Conservation (phyloP, 805 yeast genomes). For the Candida dajiaensis region DNA sequence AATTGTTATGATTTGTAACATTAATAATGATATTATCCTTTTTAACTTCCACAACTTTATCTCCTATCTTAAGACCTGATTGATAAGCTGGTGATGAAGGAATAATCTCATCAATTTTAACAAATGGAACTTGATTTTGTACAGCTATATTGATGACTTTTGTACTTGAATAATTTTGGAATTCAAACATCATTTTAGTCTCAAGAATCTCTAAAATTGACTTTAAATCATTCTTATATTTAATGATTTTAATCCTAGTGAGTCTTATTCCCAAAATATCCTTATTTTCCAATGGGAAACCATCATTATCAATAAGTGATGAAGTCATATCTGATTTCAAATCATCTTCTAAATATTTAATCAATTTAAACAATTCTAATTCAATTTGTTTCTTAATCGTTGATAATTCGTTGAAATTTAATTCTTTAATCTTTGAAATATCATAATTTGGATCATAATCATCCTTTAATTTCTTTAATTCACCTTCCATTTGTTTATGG, state of each 20-base stretch:
- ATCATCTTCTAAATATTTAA: neutral
- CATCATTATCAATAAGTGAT: conserved; percentile 60
- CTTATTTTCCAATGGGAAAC: conserved; percentile 76
- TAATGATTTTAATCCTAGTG: conserved; percentile 56
- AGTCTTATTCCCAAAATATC: conserved; percentile 68
- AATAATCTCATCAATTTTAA: conserved; percentile 25
- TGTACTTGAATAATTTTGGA: conserved; percentile 20
- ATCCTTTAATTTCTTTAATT: neutral
- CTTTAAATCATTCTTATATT: conserved; percentile 65
- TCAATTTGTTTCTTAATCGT: neutral
- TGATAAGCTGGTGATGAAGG: conserved; percentile 44
- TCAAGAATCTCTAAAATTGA: conserved; percentile 43
- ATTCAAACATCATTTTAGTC: conserved; percentile 38
- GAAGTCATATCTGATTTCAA: conserved; percentile 48
- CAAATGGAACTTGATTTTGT: conserved; percentile 44
- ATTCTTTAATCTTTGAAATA: neutral
- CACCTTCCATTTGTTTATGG: neutral
- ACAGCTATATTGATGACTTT: neutral
- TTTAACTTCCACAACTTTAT: conserved; percentile 41
- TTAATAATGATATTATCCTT: conserved; percentile 33
- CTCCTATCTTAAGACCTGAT: conserved; percentile 50
- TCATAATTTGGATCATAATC: neutral
- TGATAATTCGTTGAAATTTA: neutral
- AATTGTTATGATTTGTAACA: conserved; percentile 48
- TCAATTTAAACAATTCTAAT: neutral